Evolutionary conservation across 495 filamentous ascomycete species (phyloP), one percentile per base, ranked within the genome.

Genomic region (Xylaria palmicola): DNA sequence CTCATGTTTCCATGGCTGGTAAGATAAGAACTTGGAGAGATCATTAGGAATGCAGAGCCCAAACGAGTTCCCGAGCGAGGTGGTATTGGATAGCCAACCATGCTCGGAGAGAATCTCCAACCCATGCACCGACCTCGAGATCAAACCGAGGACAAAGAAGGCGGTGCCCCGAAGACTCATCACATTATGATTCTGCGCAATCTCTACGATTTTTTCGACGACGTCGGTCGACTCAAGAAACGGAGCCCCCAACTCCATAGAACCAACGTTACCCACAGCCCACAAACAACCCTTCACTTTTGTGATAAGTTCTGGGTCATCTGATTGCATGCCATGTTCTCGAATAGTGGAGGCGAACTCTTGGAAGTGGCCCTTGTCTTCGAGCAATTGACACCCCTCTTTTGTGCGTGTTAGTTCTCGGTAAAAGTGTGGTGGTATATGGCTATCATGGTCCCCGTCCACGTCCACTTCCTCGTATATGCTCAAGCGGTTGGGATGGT

Each of bases 281-380:
- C 94, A 98, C 19, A 98, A 82, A 69, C 91, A 97, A 27, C 95
- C 94, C 70, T 98, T 98, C 54, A 97, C 90, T 70, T 97, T 98
- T 59, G 93, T 83, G 24, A 98, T 87, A 51, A 87, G 85, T 74
- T 98, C 94, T 15, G 83, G 77, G 67, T 98, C 94, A 60, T 96
- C 90, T 40, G 86, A 86, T 56, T 93, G 87, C 75, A 90, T 83
- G 43, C 86, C 87, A 66, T 90, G 88, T 60, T 96, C 91, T 29
- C 87, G 86, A 65, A 98, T 97, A 7, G 89, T 96, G 52, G 83
- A 80, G 0, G 87, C 91, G 65, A 98, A 98, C 60, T 97, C 92
- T 59, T 89, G 87, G 72, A 98, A 98, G 72, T 98, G 94, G 3
- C 94, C 92, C 55, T 97, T 98, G 61, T 96, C 88, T 65, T 89